Base-by-base conservation (phyloP, 164 flowering plant genomes). In the Buxus sempervirens region DNA sequence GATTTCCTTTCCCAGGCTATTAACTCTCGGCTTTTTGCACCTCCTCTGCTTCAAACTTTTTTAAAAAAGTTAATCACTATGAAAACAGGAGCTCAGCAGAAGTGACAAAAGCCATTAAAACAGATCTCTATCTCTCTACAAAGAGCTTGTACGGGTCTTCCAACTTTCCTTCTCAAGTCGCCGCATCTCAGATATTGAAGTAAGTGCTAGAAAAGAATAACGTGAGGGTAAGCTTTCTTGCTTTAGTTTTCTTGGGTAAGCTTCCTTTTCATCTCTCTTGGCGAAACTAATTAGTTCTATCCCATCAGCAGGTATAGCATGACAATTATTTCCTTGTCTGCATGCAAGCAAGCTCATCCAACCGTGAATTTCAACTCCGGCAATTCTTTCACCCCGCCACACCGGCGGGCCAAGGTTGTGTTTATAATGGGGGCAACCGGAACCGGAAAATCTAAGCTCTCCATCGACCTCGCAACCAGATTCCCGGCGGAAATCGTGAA, bases 371-470 rank as follows among this genome's bases (percentile, higher is more conserved):
- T 84, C 68, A 80, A 67, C 5, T 20, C 75, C 16, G 72, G 71
- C 3, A 78, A 70, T 32, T 3, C 38, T 32, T 32, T 32, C 38
- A 32, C 3, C 7, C 38, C 38, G 7, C 38, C 38, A 7, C 38
- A 3, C 7, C 38, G 38, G 5, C 38, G 38, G 38, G 92, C 87
- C 48, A 93, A 93, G 71, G 93, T 87, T 1, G 84, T 91, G 28
- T 48, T 93, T 15, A 90, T 93, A 1, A 76, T 93, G 76, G 98
- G 98, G 0, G 89, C 96, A 0, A 93, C 97, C 16, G 98, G 96
- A 0, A 84, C 97, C 7, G 98, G 97, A 0, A 93, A 91, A 65
- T 87, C 97, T 0, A 72, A 79, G 5, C 88, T 93, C 9, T 85
- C 97, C 9, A 85, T 93, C 60, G 97, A 93, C 72, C 66, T 93